Percentiles rank a stretch among this genome's conserved stretches.
Conservation (phyloP, 2,329 filamentous ascomycete genomes). For the Fusarium begoniae region DNA sequence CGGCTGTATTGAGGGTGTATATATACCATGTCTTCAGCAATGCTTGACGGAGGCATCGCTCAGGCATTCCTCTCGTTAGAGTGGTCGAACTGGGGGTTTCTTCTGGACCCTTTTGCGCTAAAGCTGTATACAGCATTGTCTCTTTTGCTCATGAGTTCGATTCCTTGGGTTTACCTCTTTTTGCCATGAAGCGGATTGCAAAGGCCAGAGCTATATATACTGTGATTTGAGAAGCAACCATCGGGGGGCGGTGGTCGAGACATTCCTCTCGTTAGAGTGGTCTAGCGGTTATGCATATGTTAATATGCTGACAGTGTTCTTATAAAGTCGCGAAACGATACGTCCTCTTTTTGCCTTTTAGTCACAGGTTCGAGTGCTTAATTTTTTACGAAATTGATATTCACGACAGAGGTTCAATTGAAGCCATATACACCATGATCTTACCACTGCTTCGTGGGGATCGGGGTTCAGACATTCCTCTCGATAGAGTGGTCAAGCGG, state of each 20-base stretch:
- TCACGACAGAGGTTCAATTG: rapidly evolving
- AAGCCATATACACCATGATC: not conserved
- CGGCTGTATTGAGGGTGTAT: no score
- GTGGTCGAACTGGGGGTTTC: not conserved
- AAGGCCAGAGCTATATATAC: not conserved
- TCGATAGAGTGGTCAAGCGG: not conserved
- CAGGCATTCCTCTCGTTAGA: not conserved
- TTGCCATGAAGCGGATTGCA: not conserved
- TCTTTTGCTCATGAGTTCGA: not conserved
- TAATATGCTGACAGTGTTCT: not conserved
- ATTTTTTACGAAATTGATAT: not conserved
- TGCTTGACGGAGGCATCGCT: not conserved
- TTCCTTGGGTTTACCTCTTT: rapidly evolving
- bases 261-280: not conserved
- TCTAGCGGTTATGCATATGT: not conserved
- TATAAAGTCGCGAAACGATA: rapidly evolving
- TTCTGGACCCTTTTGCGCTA: not conserved
- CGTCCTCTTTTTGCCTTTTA: not conserved
- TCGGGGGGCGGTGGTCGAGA: not conserved
- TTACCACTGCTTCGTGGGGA: not conserved
- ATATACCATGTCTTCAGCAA: rapidly evolving
- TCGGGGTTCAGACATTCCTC: not conserved
- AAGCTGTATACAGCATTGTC: not conserved
- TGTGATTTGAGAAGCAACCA: not conserved
- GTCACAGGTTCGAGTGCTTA: not conserved